Percentiles rank a stretch among this genome's conserved stretches.
phyloP scores from a whole-genome alignment of 176 grass and related monocot genomes.

The Rhipidocladum racemiflorum region DNA sequence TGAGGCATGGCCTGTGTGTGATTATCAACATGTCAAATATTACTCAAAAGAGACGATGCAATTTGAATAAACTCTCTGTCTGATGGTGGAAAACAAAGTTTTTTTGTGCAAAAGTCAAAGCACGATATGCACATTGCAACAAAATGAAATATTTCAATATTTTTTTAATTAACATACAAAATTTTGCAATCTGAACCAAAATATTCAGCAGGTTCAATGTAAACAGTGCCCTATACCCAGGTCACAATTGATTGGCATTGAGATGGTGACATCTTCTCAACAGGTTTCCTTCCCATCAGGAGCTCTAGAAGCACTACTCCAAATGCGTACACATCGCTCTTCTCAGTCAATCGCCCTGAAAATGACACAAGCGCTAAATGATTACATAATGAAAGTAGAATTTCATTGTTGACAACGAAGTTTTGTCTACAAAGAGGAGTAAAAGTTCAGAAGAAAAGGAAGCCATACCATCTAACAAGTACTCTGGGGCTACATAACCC shows the following conservation, averaged over 20 bases:
- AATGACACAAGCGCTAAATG: not conserved
- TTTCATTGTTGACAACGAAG: not conserved
- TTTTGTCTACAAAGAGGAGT: not conserved
- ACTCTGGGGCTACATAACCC: slow-evolving; percentile 95
- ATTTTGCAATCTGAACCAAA: not conserved
- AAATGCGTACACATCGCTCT: slow-evolving; percentile 96
- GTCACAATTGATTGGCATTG: slow-evolving; percentile 87
- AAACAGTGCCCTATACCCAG: slow-evolving; percentile 56
- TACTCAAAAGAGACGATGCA: not conserved
- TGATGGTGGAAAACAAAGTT: not conserved
- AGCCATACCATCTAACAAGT: slow-evolving; percentile 71
- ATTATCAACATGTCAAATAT: slow-evolving; percentile 29
- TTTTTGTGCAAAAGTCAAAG: not conserved
- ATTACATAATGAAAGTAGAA: slow-evolving; percentile 25
- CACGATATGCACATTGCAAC: not conserved
- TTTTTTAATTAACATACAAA: not conserved
- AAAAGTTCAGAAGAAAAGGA: slow-evolving; percentile 17
- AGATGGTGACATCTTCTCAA: slow-evolving; percentile 82
- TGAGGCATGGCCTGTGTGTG: slow-evolving; percentile 84
- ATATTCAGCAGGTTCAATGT: not conserved
- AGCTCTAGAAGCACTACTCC: slow-evolving; percentile 93
- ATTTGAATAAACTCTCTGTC: not conserved
- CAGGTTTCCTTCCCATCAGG: slow-evolving; percentile 84
- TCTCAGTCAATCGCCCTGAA: slow-evolving; percentile 94
- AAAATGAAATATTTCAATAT: not conserved